Percentiles rank a stretch among this genome's conserved stretches.
Evolutionary conservation across 1,284 basidiomycete species (phyloP).

Genomic region (Boletus sp.): DNA sequence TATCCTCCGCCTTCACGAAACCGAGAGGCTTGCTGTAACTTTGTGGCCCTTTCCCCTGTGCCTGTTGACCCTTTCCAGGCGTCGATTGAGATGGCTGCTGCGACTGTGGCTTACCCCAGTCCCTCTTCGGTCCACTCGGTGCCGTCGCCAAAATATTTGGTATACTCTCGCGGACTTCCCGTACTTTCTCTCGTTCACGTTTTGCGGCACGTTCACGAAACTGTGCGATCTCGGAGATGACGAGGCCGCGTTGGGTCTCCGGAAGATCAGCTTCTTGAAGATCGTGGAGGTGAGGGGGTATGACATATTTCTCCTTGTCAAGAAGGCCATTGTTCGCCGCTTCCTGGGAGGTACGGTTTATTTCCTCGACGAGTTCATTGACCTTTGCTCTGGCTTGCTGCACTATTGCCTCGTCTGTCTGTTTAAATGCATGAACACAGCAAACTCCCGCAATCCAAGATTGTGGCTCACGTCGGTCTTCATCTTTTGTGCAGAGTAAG

Average conservation of each 20-base stretch:
- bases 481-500: conserved; percentile 80
- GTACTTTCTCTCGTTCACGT: conserved; percentile 82
- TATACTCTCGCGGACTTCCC: conserved; percentile 66
- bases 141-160: conserved; percentile 42
- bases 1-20: conserved; percentile 75
- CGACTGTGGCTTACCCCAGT: conserved; percentile 70
- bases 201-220: conserved; percentile 89
- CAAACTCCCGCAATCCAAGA: not conserved
- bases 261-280: conserved; percentile 94
- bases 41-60: conserved; percentile 69
- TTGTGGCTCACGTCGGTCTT: conserved; percentile 64
- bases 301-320: conserved; percentile 81
- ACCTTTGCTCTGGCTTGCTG: conserved; percentile 61
- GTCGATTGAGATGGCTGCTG: conserved; percentile 46
- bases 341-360: conserved; percentile 65
- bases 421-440: conserved; percentile 4
- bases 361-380: conserved; percentile 59
- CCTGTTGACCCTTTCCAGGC: conserved; percentile 45
- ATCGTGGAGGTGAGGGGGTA: conserved; percentile 94
- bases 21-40: conserved; percentile 76
- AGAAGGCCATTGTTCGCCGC: conserved; percentile 67
- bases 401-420: conserved; percentile 62
- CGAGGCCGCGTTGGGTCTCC: conserved; percentile 92
- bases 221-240: conserved; percentile 93
- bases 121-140: conserved; percentile 75